Percentiles rank a stretch among this genome's conserved stretches.
These are phyloP conservation scores for Penicillium verhagenii DNA, from an alignment of 495 filamentous ascomycete genomes.

Conservation along the genomic window DNA sequence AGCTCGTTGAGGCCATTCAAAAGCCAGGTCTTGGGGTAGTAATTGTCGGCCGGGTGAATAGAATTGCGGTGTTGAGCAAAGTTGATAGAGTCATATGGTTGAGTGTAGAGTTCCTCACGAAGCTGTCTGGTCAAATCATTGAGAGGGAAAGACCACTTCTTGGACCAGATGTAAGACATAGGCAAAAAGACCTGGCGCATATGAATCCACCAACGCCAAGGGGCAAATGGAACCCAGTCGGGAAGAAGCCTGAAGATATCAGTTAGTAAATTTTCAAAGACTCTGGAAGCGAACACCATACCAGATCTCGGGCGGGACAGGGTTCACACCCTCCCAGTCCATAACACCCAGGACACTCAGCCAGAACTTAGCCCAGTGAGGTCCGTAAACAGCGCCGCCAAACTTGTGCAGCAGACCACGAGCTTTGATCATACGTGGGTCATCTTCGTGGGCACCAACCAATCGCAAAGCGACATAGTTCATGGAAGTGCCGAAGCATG, in stretches of 20 bases:
- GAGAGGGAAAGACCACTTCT: conserved; percentile 67
- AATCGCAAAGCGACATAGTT: conserved; percentile 86
- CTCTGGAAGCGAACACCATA: conserved; percentile 20
- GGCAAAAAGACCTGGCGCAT: conserved; percentile 90
- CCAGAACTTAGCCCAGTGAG: conserved; percentile 97
- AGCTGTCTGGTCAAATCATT: conserved; percentile 70
- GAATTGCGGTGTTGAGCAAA: conserved; percentile 78
- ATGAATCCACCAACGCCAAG: conserved; percentile 99
- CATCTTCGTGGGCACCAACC: conserved; percentile 84
- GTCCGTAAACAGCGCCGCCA: conserved; percentile 79
- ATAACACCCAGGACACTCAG: conserved; percentile 78
- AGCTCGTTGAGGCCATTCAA: conserved; percentile 73
- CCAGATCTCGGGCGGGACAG: conserved; percentile 91
- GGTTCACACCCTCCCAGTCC: conserved; percentile 91
- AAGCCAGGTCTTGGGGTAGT: conserved; percentile 86
- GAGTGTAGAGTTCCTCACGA: conserved; percentile 79
- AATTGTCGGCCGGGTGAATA: conserved; percentile 79
- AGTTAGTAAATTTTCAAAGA: conserved; percentile 1
- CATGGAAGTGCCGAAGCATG: conserved; percentile 84
- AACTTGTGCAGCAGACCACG: conserved; percentile 78
- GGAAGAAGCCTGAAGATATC: conserved; percentile 65
- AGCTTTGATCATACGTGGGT: conserved; percentile 84
- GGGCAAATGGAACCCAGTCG: conserved; percentile 91
- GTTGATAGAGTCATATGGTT: conserved; percentile 74
- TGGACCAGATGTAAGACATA: conserved; percentile 88